Conservation (phyloP, 257 asterid species). For the Cinchona pubescens region DNA sequence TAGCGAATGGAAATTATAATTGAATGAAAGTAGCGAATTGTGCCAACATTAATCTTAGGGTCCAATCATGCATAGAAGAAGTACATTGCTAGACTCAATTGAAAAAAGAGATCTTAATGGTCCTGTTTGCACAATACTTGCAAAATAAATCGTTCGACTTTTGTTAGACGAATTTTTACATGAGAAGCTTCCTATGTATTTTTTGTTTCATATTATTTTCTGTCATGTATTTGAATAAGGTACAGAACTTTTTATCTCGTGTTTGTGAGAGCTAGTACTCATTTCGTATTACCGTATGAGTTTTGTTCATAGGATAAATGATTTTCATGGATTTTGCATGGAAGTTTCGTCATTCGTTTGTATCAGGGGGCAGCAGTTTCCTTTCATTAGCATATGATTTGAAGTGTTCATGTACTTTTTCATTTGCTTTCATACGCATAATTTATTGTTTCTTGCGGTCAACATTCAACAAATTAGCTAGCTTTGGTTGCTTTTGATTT, state of each 20-base stretch:
- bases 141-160: not conserved
- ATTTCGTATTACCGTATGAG: not conserved
- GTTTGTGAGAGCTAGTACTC: not conserved
- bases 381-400: not conserved
- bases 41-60: too few relatives aligned
- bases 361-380: not conserved
- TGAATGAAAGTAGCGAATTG: too few relatives aligned
- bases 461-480: not conserved
- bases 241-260: not conserved
- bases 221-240: not conserved
- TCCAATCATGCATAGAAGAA: not conserved
- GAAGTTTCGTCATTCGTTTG: not conserved
- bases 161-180: not conserved
- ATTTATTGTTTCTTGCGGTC: not conserved
- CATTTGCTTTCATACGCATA: not conserved
- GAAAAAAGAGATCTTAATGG: not conserved
- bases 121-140: not conserved
- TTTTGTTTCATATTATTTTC: not conserved
- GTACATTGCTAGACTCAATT: not conserved
- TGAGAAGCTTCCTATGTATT: constrained; percentile 17
- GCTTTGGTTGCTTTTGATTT: constrained; percentile 5
- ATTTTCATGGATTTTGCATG: not conserved
- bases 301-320: not conserved
- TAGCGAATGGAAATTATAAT: too few relatives aligned
- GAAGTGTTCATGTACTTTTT: not conserved